Evolutionary conservation across 164 flowering plant genomes (phyloP), one percentile per base, ranked within the genome.

Genomic region (Chimonanthus praecox): DNA sequence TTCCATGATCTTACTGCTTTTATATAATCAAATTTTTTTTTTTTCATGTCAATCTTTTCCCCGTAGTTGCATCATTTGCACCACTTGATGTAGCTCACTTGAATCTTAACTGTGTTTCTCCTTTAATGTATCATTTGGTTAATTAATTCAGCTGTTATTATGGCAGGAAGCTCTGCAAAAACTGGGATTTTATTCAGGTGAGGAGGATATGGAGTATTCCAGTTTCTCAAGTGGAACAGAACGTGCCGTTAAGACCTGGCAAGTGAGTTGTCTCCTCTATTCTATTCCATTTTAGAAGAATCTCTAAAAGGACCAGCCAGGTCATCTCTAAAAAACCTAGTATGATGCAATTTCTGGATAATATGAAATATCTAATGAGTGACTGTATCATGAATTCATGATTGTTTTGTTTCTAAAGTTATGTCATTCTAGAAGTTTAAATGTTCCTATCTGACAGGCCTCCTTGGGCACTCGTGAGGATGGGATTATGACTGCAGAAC

Each of bases 171-270:
- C 94, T 51, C 75, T 92, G 77, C 84, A 74, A 74, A 88, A 76
- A 43, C 78, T 91, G 80, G 99, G 99, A 64, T 92, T 92, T 82
- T 92, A 90, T 84, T 91, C 91, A 6, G 98, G 99, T 46, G 99
- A 95, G 77, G 97, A 92, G 80, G 99, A 92, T 77, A 82, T 87
- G 79, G 97, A 91, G 65, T 94, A 7, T 75, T 90, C 92, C 49
- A 87, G 87, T 83, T 95, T 92, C 82, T 87, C 94, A 43, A 84
- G 82, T 78, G 97, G 92, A 46, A 95, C 99, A 67, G 91, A 87
- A 80, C 86, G 96, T 69, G 98, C 98, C 74, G 92, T 95, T 9
- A 92, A 95, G 83, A 90, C 94, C 62, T 92, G 99, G 98, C 99
- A 95, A 81, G 97, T 89, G 81, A 78, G 92, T 87, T 71, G 15